Evolutionary conservation across 2,329 filamentous ascomycete genomes (phyloP).

Genomic region (Clarireedia hainanense): DNA sequence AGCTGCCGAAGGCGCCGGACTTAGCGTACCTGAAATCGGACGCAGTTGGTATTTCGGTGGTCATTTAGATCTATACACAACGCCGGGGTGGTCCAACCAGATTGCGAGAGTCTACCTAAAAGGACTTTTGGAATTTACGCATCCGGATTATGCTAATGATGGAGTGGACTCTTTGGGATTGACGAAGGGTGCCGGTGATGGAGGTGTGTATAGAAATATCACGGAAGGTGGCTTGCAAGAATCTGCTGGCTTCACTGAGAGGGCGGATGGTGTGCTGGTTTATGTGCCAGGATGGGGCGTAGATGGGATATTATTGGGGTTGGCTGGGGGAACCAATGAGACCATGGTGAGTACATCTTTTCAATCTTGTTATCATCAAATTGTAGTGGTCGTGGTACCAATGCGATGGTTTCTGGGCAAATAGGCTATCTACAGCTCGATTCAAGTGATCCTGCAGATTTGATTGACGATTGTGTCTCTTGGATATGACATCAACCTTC

Average conservation of each 20-base stretch:
- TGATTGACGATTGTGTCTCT: no score
- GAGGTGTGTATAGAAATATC: constrained; percentile 65
- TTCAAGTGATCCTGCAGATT: no score
- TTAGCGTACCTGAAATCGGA: constrained; percentile 61
- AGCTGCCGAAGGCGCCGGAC: constrained; percentile 64
- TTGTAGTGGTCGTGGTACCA: no score
- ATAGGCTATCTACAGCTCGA: no score
- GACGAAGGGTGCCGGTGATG: constrained; percentile 47
- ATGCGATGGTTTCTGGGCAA: no score
- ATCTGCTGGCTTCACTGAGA: constrained; percentile 58
- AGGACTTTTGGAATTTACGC: constrained; percentile 68
- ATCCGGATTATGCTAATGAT: constrained; percentile 59
- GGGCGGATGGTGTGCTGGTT: constrained; percentile 65
- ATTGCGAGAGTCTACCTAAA: constrained; percentile 61
- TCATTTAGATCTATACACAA: constrained; percentile 46
- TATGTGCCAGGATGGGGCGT: constrained; percentile 69
- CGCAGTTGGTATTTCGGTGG: constrained; percentile 74
- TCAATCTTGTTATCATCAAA: neutral
- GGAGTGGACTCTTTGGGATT: constrained; percentile 49
- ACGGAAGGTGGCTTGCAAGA: constrained; percentile 63
- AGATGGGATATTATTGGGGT: constrained; percentile 61
- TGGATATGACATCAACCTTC: constrained; percentile 26
- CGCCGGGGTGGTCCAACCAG: constrained; percentile 58
- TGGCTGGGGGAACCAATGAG: constrained; percentile 63
- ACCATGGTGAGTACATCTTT: constrained; percentile 48